phyloP scores from a whole-genome alignment of 192 early-diverging fungal species.

The Chytriomyces confervae region DNA sequence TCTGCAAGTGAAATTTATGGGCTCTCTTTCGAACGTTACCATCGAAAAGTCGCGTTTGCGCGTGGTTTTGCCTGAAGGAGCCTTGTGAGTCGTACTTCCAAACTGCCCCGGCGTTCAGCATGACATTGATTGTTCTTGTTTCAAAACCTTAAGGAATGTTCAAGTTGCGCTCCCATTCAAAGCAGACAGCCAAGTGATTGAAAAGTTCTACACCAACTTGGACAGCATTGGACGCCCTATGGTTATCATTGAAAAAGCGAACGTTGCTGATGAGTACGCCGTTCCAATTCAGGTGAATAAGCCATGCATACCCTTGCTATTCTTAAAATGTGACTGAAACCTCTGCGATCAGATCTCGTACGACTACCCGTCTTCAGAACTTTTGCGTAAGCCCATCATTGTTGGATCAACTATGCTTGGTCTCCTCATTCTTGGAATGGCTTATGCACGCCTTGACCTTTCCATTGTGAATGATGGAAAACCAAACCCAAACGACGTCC shows the following conservation, averaged over 20 bases:
- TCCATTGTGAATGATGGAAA: conserved; percentile 36
- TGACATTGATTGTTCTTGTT: conserved; percentile 5
- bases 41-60: conserved; percentile 71
- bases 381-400: conserved; percentile 55
- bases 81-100: conserved; percentile 60
- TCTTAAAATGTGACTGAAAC: conserved; percentile 1
- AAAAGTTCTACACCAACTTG: conserved; percentile 77
- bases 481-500: neutral
- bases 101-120: conserved; percentile 9
- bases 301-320: neutral
- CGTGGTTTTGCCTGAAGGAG: conserved; percentile 91
- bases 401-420: conserved; percentile 44
- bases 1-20: conserved; percentile 75
- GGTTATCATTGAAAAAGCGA: conserved; percentile 71
- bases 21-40: conserved; percentile 64
- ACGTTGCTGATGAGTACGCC: conserved; percentile 75
- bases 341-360: conserved; percentile 49
- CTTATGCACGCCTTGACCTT: conserved; percentile 52
- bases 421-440: conserved; percentile 47
- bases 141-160: conserved; percentile 59
- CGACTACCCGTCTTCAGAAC: conserved; percentile 37
- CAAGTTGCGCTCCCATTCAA: conserved; percentile 66
- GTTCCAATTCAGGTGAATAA: conserved; percentile 35
- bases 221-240: conserved; percentile 89
- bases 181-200: conserved; percentile 60